Conservation (phyloP, 2,329 filamentous ascomycete species). For the Lachnellula hyalina region DNA sequence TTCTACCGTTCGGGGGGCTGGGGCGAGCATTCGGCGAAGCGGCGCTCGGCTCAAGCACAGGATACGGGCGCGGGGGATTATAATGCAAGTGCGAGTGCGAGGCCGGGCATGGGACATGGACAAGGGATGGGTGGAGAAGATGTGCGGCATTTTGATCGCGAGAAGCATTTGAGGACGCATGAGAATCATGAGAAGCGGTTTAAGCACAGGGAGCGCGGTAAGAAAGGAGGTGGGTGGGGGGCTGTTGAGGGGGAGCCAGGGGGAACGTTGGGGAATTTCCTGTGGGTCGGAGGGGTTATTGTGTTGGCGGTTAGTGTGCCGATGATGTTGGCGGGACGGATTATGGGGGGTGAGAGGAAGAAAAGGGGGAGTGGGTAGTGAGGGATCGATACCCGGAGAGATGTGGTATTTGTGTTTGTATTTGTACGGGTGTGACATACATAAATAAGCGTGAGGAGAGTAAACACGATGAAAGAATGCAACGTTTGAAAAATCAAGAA, state of each 20-base stretch:
- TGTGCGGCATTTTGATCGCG: slow-evolving; percentile 74
- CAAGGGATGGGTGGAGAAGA: slow-evolving; percentile 45
- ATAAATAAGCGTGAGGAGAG: not conserved
- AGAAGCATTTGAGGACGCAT: slow-evolving; percentile 69
- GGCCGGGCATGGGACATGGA: slow-evolving; percentile 55
- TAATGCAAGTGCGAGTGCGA: slow-evolving; percentile 27
- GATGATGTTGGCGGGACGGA: slow-evolving; percentile 24
- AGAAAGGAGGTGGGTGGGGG: slow-evolving; percentile 4
- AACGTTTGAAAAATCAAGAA: not conserved
- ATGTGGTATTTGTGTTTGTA: not conserved
- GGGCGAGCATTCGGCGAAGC: slow-evolving; percentile 58
- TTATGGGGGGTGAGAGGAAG: slow-evolving; percentile 9
- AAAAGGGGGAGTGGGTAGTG: not conserved
- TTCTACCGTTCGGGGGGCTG: slow-evolving; percentile 83
- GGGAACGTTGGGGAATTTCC: slow-evolving; percentile 35
- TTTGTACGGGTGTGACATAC: not conserved
- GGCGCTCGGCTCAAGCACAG: slow-evolving; percentile 43
- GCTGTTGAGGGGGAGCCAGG: slow-evolving; percentile 12
- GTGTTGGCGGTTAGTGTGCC: slow-evolving; percentile 34
- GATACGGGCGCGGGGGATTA: slow-evolving; percentile 1
- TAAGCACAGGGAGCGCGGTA: slow-evolving; percentile 28
- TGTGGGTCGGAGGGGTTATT: slow-evolving; percentile 34
- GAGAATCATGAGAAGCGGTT: slow-evolving; percentile 33
- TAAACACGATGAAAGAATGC: not conserved
- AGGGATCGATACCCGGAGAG: not conserved